Evolutionary conservation across 768 basidiomycete species (phyloP).

Genomic region (Hypholoma fasciculare): DNA sequence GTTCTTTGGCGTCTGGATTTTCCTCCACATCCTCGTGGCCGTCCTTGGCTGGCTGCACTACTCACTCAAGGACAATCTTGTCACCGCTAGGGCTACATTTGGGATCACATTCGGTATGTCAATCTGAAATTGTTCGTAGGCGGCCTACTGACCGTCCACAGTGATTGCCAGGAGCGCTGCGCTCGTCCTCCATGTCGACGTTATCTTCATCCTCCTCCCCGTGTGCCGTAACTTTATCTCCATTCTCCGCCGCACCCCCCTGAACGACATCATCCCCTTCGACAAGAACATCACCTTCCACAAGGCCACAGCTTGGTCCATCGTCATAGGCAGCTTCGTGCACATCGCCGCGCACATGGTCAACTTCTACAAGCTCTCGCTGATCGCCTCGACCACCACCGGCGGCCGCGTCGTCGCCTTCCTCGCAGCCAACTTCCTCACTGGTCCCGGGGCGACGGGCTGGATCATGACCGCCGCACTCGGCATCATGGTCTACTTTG

Average conservation of each 20-base stretch:
- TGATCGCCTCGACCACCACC: conserved; percentile 50
- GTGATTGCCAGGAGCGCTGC: conserved; percentile 89
- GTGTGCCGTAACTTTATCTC: conserved; percentile 96
- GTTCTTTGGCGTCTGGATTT: conserved; percentile 80
- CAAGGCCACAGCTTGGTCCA: conserved; percentile 90
- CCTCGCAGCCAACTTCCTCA: conserved; percentile 75
- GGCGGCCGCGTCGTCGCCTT: conserved; percentile 67
- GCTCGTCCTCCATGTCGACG: conserved; percentile 87
- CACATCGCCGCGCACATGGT: conserved; percentile 86
- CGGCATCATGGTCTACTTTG: conserved; percentile 81
- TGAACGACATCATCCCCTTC: conserved; percentile 88
- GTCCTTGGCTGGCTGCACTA: conserved; percentile 80
- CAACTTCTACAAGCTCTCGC: conserved; percentile 74
- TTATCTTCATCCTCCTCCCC: conserved; percentile 91
- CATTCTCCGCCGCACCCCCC: conserved; percentile 78
- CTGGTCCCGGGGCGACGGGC: conserved; percentile 80
- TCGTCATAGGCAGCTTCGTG: conserved; percentile 72
- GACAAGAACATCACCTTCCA: conserved; percentile 93
- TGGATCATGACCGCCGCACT: conserved; percentile 85
- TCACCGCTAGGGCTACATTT: conserved; percentile 64
- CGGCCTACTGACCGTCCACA: conserved; percentile 24
- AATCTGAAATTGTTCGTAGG: neutral
- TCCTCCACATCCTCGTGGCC: conserved; percentile 79
- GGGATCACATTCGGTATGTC: conserved; percentile 75
- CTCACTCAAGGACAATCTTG: conserved; percentile 75